Conservation (phyloP, 164 flowering plant species). For the Akebia trifoliata region DNA sequence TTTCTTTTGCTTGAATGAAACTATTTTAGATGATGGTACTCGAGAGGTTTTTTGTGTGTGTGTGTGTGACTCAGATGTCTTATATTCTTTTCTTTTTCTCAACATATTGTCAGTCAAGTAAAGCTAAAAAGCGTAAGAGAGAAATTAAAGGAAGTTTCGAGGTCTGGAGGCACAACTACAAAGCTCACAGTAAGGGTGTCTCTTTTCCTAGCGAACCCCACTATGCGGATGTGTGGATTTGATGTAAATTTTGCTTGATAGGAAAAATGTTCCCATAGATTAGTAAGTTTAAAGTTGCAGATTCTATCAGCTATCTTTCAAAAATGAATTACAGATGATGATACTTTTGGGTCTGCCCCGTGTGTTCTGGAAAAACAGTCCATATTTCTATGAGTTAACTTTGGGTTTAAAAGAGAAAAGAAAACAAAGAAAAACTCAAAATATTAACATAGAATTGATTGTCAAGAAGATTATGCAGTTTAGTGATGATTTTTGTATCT, state of each 20-base stretch:
- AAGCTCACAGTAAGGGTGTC: conserved; percentile 61
- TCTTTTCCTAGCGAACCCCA: conserved; percentile 2
- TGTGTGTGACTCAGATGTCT: not conserved
- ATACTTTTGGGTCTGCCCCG: not conserved
- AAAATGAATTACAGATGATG: not conserved
- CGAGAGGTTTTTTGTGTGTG: not conserved
- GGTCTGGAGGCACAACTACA: conserved; percentile 39
- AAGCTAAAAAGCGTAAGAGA: conserved; percentile 72
- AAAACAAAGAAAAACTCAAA: not conserved
- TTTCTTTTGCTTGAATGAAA: conserved; percentile 1
- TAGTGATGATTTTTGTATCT: not conserved
- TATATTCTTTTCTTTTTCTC: conserved; percentile 2
- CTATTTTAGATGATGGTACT: not conserved
- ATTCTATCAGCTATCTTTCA: too few species aligned
- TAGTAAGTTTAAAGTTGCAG: not conserved
- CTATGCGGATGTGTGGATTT: not conserved
- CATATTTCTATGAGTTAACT: too few species aligned
- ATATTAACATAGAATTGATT: not conserved
- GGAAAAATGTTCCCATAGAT: not conserved
- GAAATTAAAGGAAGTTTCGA: conserved; percentile 32
- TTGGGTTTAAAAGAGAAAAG: too few species aligned
- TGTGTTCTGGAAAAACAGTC: too few species aligned
- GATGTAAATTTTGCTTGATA: not conserved
- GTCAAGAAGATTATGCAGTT: not conserved
- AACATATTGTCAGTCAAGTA: conserved; percentile 39